A percentile compares a stretch with the other conserved stretches of the same genome.
Evolutionary conservation across 768 basidiomycete genomes (phyloP).

Genomic region (Gyrodon lividus): DNA sequence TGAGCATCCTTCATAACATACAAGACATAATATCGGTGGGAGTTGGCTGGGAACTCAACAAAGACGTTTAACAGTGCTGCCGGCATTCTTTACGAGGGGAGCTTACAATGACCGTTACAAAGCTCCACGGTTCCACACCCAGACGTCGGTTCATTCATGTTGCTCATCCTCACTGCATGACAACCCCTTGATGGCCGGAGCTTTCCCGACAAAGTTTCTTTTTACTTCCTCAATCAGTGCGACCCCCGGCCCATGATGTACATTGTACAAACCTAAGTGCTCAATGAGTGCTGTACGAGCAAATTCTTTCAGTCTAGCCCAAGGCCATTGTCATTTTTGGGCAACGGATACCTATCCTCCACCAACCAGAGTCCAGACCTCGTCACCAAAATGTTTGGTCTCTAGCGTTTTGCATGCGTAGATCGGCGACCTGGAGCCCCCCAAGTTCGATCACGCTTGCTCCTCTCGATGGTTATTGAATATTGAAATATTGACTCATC

Average conservation of each 20-base stretch:
- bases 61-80: conserved; percentile 2
- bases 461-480: conserved; percentile 1
- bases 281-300: too few relatives aligned
- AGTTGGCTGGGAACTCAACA: background rate
- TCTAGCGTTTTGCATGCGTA: too few relatives aligned
- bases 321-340: too few relatives aligned
- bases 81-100: conserved; percentile 3
- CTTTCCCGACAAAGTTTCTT: conserved; percentile 18
- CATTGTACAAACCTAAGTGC: too few relatives aligned
- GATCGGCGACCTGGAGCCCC: too few relatives aligned
- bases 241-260: too few relatives aligned
- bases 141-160: background rate
- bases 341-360: too few relatives aligned
- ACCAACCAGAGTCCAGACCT: too few relatives aligned
- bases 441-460: background rate
- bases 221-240: conserved; percentile 20
- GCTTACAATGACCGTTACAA: background rate
- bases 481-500: conserved; percentile 2
- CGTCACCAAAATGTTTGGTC: too few relatives aligned
- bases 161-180: background rate
- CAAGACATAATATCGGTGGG: conserved; percentile 1
- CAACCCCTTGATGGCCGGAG: conserved; percentile 14
- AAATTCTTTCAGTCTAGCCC: too few relatives aligned
- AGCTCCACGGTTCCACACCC: background rate
- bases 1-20: conserved; percentile 15